Conservation (phyloP, 1,139 yeast genomes). For the Arxiozyma slooffiae region DNA sequence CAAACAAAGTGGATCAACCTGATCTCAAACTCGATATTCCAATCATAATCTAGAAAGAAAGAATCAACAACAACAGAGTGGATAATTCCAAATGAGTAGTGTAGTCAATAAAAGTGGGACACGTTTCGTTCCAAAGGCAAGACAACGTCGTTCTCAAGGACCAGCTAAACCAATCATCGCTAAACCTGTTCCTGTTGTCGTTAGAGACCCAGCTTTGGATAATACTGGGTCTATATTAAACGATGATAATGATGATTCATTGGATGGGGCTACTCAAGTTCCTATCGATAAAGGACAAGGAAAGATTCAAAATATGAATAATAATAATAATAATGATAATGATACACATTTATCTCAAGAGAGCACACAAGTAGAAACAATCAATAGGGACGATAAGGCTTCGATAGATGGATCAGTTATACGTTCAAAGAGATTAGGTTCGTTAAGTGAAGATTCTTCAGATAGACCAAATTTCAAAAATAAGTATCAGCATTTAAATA, state of each 20-base stretch:
- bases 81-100: constrained; percentile 26
- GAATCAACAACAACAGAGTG: too few species aligned
- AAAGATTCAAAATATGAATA: background rate
- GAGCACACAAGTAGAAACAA: constrained; percentile 11
- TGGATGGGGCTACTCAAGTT: constrained; percentile 9
- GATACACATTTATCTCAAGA: constrained; percentile 9
- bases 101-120: constrained; percentile 34
- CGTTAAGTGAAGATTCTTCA: constrained; percentile 15
- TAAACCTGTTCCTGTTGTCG: constrained; percentile 5
- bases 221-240: constrained; percentile 7
- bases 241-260: constrained; percentile 4
- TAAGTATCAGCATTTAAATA: background rate
- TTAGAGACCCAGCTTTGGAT: background rate
- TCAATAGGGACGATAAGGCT: background rate
- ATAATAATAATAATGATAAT: constrained; percentile 1
- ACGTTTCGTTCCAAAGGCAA: constrained; percentile 34
- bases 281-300: background rate
- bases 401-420: constrained; percentile 1
- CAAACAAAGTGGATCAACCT: too few species aligned
- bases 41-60: too few species aligned
- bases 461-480: constrained; percentile 17
- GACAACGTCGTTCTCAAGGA: constrained; percentile 30
- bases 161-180: constrained; percentile 8
- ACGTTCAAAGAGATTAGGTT: constrained; percentile 24
- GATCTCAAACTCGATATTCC: too few species aligned